These are phyloP conservation scores for Lecanoromycetidae sp. DNA, from an alignment of 2,329 filamentous ascomycete genomes.

Conservation along the genomic window DNA sequence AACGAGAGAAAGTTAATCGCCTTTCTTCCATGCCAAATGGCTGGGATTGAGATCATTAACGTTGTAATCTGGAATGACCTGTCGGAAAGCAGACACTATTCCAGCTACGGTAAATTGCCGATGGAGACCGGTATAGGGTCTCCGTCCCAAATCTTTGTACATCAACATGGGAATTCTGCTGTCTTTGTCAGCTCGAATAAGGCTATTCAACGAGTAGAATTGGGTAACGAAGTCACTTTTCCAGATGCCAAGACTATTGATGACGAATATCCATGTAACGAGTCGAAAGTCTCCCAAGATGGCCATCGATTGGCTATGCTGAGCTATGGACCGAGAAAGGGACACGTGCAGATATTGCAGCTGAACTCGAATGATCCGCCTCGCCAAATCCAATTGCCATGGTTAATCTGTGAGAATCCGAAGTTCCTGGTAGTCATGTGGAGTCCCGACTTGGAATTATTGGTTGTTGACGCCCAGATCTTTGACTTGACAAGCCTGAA, in stretches of 20 bases:
- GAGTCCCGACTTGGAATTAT: background rate
- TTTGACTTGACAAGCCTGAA: background rate
- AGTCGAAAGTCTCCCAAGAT: background rate
- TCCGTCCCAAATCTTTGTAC: background rate
- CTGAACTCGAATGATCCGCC: background rate
- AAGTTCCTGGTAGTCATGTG: background rate
- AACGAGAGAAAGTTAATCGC: background rate
- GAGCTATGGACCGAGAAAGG: background rate
- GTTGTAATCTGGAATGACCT: background rate
- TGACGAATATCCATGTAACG: background rate
- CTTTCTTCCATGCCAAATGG: background rate
- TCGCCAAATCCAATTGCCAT: background rate
- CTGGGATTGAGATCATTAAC: background rate
- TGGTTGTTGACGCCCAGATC: background rate
- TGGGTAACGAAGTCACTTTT: background rate
- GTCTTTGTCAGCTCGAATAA: background rate
- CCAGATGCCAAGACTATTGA: background rate
- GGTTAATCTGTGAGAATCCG: background rate
- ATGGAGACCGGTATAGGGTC: background rate
- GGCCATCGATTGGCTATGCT: background rate
- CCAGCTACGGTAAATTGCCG: background rate
- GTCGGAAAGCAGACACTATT: background rate
- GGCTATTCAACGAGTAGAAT: background rate
- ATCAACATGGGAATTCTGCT: background rate
- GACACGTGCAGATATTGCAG: background rate